These are phyloP conservation scores for Cercospora nicotianae DNA, from an alignment of 2,329 filamentous ascomycete genomes.

Conservation along the genomic window DNA sequence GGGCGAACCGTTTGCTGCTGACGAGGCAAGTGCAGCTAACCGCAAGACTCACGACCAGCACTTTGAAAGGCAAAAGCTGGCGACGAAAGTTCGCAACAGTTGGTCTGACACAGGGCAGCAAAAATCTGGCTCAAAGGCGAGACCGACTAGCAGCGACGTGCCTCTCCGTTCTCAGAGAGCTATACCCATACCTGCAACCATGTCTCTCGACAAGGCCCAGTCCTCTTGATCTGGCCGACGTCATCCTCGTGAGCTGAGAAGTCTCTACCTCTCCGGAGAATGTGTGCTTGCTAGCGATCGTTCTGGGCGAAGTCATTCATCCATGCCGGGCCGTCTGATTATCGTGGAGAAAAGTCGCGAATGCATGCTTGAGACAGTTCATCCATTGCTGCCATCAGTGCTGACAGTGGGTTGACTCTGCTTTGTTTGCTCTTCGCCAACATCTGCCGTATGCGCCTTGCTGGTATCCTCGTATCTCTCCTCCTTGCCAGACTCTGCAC, in stretches of 20 bases:
- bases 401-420: background rate
- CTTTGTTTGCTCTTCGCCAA: background rate
- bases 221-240: background rate
- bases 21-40: background rate
- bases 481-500: background rate
- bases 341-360: background rate
- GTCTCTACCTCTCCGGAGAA: background rate
- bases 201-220: background rate
- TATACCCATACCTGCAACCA: background rate
- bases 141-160: background rate
- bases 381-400: background rate
- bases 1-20: background rate
- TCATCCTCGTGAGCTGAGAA: background rate
- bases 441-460: background rate
- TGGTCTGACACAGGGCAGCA: background rate
- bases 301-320: background rate
- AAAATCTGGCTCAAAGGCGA: background rate
- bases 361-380: background rate
- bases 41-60: background rate
- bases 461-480: background rate
- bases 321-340: background rate
- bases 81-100: background rate
- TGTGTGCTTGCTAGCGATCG: background rate
- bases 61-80: background rate
- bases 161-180: background rate